phyloP scores from a whole-genome alignment of 164 flowering plant genomes.

The Aristolochia californica region DNA sequence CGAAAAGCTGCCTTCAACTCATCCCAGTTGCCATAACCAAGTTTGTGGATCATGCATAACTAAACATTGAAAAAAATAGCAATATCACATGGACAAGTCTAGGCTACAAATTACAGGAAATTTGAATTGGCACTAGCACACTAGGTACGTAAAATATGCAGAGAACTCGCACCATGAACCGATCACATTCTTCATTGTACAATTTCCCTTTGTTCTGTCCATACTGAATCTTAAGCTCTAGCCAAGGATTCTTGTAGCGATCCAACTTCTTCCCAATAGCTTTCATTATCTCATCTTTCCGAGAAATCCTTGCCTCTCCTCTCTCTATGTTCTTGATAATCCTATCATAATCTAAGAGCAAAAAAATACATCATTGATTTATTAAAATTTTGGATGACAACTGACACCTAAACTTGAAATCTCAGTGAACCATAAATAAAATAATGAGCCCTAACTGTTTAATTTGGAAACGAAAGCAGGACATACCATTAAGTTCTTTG shows the following conservation, averaged over 20 bases:
- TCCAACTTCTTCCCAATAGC: slow-evolving; percentile 97
- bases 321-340: slow-evolving; percentile 93
- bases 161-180: slow-evolving; percentile 66
- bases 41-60: slow-evolving; percentile 99
- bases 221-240: slow-evolving; percentile 94
- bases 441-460: background rate
- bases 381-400: no score
- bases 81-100: background rate
- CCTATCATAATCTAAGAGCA: slow-evolving; percentile 73
- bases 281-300: slow-evolving; percentile 98
- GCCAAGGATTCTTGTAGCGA: slow-evolving; percentile 99
- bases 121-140: background rate
- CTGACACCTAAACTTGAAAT: no score
- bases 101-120: background rate
- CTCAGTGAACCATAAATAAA: background rate
- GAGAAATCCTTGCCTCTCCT: slow-evolving; percentile 92
- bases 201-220: slow-evolving; percentile 99
- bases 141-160: background rate
- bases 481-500: slow-evolving; percentile 83
- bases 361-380: background rate
- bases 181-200: slow-evolving; percentile 99
- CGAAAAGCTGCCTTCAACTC: slow-evolving; percentile 97
- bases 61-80: slow-evolving; percentile 13
- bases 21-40: slow-evolving; percentile 99
- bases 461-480: background rate